A percentile compares a stretch with the other conserved stretches of the same genome.
phyloP scores from a whole-genome alignment of 805 yeast species.

The Wickerhamomyces kurtzmanii region DNA sequence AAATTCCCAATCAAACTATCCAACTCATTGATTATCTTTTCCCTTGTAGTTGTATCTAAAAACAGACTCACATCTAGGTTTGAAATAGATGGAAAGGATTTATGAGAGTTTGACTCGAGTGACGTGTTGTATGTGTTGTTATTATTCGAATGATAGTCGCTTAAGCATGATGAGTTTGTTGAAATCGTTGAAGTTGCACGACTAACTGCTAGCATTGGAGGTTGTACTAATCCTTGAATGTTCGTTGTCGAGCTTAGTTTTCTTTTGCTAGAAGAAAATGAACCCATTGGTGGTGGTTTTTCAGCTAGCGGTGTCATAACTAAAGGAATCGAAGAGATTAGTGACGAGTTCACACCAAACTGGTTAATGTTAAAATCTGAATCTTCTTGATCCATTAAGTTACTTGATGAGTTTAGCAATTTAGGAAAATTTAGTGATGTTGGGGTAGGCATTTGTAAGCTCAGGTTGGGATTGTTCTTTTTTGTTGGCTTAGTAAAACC shows the following conservation, averaged over 20 bases:
- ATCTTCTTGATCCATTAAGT: slow-evolving; percentile 14
- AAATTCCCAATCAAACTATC: slow-evolving; percentile 11
- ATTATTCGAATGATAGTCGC: neutral
- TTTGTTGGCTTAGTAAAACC: too few relatives aligned
- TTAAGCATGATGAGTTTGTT: slow-evolving; percentile 8
- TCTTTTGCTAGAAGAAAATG: slow-evolving; percentile 1
- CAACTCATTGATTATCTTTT: slow-evolving; percentile 17
- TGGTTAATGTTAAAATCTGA: slow-evolving; percentile 46
- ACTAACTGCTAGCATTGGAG: too few relatives aligned
- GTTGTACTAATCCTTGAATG: slow-evolving; percentile 2
- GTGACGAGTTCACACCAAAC: slow-evolving; percentile 52
- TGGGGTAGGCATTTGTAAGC: slow-evolving; percentile 72
- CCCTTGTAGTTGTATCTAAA: slow-evolving; percentile 7
- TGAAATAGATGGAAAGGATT: slow-evolving; percentile 3
- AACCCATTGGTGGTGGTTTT: slow-evolving; percentile 18
- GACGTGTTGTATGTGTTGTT: neutral
- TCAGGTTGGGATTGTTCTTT: slow-evolving; percentile 43
- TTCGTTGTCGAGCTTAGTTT: slow-evolving; percentile 3
- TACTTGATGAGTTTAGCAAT: slow-evolving; percentile 24
- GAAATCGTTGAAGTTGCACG: slow-evolving; percentile 5
- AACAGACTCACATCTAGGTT: slow-evolving; percentile 4
- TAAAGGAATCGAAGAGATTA: slow-evolving; percentile 38
- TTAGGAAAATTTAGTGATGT: slow-evolving; percentile 24
- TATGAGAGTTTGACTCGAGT: neutral
- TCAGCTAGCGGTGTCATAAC: slow-evolving; percentile 82